A percentile compares a stretch with the other conserved stretches of the same genome.
Evolutionary conservation across 2,329 filamentous ascomycete species (phyloP).

Genomic region (Xylariaceae sp.): DNA sequence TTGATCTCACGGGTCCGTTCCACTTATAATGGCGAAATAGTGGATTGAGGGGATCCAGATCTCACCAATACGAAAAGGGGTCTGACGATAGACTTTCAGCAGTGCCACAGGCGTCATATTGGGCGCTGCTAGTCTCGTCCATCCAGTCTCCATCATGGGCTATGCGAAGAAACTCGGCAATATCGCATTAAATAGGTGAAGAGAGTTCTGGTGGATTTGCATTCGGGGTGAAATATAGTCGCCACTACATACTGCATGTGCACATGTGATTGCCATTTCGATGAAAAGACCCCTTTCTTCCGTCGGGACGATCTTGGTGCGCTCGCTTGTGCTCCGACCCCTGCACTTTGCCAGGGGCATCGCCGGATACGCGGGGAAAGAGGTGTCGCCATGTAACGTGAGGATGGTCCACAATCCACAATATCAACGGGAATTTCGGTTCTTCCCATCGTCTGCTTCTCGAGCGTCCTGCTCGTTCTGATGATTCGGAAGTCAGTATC

Average conservation of each 20-base stretch:
- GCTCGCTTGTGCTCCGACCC: neutral
- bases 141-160: no score
- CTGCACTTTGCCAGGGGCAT: neutral
- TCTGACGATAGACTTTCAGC: neutral
- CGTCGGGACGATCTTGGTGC: neutral
- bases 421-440: conserved; percentile 6
- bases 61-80: conserved; percentile 1
- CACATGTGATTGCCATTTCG: neutral
- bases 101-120: no score
- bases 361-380: conserved; percentile 7
- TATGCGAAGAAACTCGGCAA: no score
- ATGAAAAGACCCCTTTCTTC: neutral
- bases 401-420: neutral
- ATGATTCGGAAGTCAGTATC: no score
- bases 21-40: no score
- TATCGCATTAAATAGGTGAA: no score
- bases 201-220: no score
- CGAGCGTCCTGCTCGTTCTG: no score
- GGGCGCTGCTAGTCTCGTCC: no score
- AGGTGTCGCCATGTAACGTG: neutral
- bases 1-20: no score
- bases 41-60: neutral
- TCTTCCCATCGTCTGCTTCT: neutral
- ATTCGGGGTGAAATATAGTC: no score
- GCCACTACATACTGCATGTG: no score